Conservation (phyloP, 805 yeast species). For the Kuraishia hungarica region DNA sequence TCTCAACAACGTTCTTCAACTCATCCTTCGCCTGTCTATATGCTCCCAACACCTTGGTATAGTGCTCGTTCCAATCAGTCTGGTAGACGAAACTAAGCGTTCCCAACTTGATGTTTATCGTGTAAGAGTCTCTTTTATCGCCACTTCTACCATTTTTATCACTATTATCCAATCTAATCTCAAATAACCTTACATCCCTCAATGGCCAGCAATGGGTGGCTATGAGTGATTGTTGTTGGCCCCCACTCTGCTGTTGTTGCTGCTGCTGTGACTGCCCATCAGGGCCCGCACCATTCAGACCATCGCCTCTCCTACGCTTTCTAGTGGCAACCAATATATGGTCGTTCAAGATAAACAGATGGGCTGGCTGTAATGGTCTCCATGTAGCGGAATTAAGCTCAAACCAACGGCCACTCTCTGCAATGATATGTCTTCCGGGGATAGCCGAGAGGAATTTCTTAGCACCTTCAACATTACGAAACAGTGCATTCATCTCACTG, state of each 20-base stretch:
- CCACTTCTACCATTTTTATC: neutral
- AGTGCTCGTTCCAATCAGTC: slow-evolving; percentile 53
- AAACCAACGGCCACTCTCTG: slow-evolving; percentile 78
- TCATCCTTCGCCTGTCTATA: slow-evolving; percentile 57
- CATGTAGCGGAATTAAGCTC: slow-evolving; percentile 81
- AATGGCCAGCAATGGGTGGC: slow-evolving; percentile 80
- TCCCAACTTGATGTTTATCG: slow-evolving; percentile 5
- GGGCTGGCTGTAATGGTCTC: slow-evolving; percentile 70
- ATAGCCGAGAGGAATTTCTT: slow-evolving; percentile 66
- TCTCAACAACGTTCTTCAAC: slow-evolving; percentile 43
- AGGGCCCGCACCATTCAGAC: slow-evolving; percentile 19
- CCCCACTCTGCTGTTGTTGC: neutral
- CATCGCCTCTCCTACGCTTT: slow-evolving; percentile 22
- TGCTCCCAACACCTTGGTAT: slow-evolving; percentile 41
- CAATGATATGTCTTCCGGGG: slow-evolving; percentile 74
- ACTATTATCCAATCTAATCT: slow-evolving; percentile 19
- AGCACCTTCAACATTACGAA: slow-evolving; percentile 86
- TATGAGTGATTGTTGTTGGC: slow-evolving; percentile 24
- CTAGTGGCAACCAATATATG: slow-evolving; percentile 65
- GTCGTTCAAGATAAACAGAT: slow-evolving; percentile 72
- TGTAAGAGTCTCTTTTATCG: slow-evolving; percentile 11
- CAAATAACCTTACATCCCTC: slow-evolving; percentile 43
- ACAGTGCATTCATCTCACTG: slow-evolving; percentile 56
- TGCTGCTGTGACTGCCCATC: slow-evolving; percentile 16
- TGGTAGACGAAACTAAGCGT: slow-evolving; percentile 43